phyloP scores from a whole-genome alignment of 805 yeast species.

The Cyberlindnera euphorbiiphila region DNA sequence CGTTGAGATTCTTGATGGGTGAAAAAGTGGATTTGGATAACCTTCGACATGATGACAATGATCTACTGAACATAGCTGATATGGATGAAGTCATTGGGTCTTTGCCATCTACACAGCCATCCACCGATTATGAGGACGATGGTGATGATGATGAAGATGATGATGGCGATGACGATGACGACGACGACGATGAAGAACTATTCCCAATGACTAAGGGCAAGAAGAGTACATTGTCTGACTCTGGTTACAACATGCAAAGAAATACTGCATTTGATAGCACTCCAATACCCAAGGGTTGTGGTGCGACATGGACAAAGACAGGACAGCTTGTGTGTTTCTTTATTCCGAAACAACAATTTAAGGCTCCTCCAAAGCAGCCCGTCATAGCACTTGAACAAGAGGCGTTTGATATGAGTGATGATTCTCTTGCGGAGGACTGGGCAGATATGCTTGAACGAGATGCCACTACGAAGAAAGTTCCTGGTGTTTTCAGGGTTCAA shows the following conservation, averaged over 20 bases:
- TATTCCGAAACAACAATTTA: slow-evolving; percentile 45
- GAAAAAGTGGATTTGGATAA: slow-evolving; percentile 55
- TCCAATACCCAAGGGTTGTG: slow-evolving; percentile 91
- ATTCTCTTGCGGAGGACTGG: slow-evolving; percentile 65
- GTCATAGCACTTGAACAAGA: slow-evolving; percentile 51
- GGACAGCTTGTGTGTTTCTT: slow-evolving; percentile 84
- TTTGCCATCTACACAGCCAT: slow-evolving; percentile 18
- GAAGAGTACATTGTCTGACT: background rate
- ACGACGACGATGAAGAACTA: slow-evolving; percentile 31
- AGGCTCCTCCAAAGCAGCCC: slow-evolving; percentile 33
- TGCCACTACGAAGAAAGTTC: slow-evolving; percentile 44
- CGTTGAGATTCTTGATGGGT: slow-evolving; percentile 75
- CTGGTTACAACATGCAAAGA: slow-evolving; percentile 3
- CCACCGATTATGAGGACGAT: slow-evolving; percentile 27
- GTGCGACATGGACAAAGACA: slow-evolving; percentile 79
- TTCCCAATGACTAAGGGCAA: slow-evolving; percentile 14
- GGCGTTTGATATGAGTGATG: slow-evolving; percentile 48
- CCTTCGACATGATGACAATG: slow-evolving; percentile 32
- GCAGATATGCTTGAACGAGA: slow-evolving; percentile 61
- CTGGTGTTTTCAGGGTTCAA: slow-evolving; percentile 37
- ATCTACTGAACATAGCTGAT: slow-evolving; percentile 26
- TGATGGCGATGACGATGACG: slow-evolving; percentile 31
- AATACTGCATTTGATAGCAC: slow-evolving; percentile 58
- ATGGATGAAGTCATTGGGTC: slow-evolving; percentile 35
- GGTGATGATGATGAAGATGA: slow-evolving; percentile 34